Percentiles rank a stretch among this genome's conserved stretches.
These are phyloP conservation scores for Pezicula carpinea DNA, from an alignment of 2,329 filamentous ascomycete genomes.

Conservation along the genomic window DNA sequence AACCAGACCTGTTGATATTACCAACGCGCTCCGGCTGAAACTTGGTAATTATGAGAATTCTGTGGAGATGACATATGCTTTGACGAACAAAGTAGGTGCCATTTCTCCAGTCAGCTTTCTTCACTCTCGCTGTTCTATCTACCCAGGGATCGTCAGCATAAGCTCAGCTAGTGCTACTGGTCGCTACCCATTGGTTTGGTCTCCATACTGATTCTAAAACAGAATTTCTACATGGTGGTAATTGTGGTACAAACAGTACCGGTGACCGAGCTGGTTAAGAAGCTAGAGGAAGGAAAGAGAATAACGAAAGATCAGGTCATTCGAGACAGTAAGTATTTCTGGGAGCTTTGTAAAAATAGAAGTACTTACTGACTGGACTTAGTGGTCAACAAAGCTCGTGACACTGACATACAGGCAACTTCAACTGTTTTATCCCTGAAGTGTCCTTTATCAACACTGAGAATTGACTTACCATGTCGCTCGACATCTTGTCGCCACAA, in stretches of 20 bases:
- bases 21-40: conserved; percentile 65
- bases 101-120: conserved; percentile 18
- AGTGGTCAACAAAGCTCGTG: conserved; percentile 79
- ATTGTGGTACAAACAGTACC: conserved; percentile 72
- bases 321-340: conserved; percentile 64
- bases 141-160: neutral
- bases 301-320: conserved; percentile 80
- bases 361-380: conserved; percentile 10
- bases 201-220: conserved; percentile 16
- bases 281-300: conserved; percentile 60
- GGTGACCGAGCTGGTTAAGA: conserved; percentile 65
- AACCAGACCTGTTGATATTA: conserved; percentile 90
- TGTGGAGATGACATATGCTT: conserved; percentile 83
- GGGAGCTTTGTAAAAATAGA: neutral
- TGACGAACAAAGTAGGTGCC: conserved; percentile 74
- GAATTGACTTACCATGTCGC: conserved; percentile 75
- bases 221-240: conserved; percentile 70
- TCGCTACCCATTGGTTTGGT: conserved; percentile 10
- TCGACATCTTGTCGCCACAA: conserved; percentile 79
- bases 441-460: conserved; percentile 83
- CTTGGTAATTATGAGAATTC: conserved; percentile 67
- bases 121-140: conserved; percentile 4
- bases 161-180: conserved; percentile 1
- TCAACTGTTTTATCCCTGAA: conserved; percentile 87
- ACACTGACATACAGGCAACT: conserved; percentile 84